Evolutionary conservation across 2,329 filamentous ascomycete species (phyloP).

Genomic region (Scedosporium boydii): DNA sequence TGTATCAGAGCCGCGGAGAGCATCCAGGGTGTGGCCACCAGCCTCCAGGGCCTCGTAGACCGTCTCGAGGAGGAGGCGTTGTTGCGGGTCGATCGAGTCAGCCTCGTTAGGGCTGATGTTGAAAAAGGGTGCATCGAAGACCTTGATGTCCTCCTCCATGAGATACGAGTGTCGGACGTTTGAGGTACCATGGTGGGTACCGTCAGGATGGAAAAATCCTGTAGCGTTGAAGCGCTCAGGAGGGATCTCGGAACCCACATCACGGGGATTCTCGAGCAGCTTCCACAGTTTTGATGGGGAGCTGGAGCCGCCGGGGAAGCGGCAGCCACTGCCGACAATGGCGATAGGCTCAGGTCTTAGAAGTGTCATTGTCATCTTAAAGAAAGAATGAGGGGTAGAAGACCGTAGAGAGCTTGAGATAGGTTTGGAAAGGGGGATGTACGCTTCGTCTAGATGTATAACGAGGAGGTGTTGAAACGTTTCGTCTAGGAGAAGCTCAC

Average conservation of each 20-base stretch:
- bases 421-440: too few species aligned
- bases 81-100: constrained; percentile 18
- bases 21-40: constrained; percentile 21
- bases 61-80: constrained; percentile 17
- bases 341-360: not conserved
- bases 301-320: constrained; percentile 31
- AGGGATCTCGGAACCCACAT: constrained; percentile 13
- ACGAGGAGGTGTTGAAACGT: too few species aligned
- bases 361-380: too few species aligned
- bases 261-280: constrained; percentile 18
- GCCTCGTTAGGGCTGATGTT: constrained; percentile 14
- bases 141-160: constrained; percentile 14
- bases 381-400: too few species aligned
- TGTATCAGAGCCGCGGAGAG: constrained; percentile 12
- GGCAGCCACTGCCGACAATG: constrained; percentile 34
- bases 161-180: constrained; percentile 13
- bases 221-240: not conserved
- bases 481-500: too few species aligned
- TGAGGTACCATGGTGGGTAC: constrained; percentile 11
- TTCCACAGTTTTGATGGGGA: constrained; percentile 34
- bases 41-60: constrained; percentile 19
- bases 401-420: too few species aligned
- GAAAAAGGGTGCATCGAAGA: constrained; percentile 18
- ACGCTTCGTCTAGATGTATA: too few species aligned
- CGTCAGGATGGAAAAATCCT: not conserved